Evolutionary conservation across 2,329 filamentous ascomycete genomes (phyloP).

Genomic region (Zelopaecilomyces penicillatus): DNA sequence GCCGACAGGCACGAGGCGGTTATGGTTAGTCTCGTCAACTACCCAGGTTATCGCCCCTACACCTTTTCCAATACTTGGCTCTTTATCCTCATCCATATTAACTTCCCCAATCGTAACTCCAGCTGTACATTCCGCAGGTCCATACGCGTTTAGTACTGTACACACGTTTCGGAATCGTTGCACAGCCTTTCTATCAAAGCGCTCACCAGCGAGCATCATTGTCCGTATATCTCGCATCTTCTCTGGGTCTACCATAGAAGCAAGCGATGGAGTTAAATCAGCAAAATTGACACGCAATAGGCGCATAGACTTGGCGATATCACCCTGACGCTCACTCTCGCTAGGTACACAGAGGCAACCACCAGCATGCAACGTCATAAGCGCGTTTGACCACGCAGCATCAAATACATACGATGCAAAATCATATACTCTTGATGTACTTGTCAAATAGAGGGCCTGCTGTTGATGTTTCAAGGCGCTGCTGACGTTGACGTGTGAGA

Average conservation of each 20-base stretch:
- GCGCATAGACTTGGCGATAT: slow-evolving; percentile 8
- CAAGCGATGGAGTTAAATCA: slow-evolving; percentile 13
- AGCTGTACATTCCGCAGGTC: slow-evolving; percentile 14
- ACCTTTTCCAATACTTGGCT: slow-evolving; percentile 3
- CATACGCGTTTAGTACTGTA: slow-evolving; percentile 15
- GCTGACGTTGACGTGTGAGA: slow-evolving; percentile 12
- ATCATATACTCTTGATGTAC: slow-evolving; percentile 8
- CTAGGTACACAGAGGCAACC: slow-evolving; percentile 10
- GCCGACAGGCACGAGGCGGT: slow-evolving; percentile 20
- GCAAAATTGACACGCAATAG: slow-evolving; percentile 7
- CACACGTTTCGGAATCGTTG: slow-evolving; percentile 6
- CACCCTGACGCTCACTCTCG: slow-evolving; percentile 5
- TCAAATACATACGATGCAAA: slow-evolving; percentile 14
- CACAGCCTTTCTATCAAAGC: slow-evolving; percentile 5
- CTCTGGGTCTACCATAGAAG: slow-evolving; percentile 6
- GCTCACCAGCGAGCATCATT: slow-evolving; percentile 13
- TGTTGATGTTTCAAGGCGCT: slow-evolving; percentile 11
- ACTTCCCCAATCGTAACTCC: slow-evolving; percentile 1
- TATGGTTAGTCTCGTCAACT: background rate
- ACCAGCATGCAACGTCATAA: slow-evolving; percentile 5
- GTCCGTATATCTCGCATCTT: slow-evolving; percentile 9
- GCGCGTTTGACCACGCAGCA: slow-evolving; percentile 5
- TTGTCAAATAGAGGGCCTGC: slow-evolving; percentile 11
- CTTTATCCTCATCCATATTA: background rate
- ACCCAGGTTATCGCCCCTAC: slow-evolving; percentile 6